Base-by-base conservation (phyloP, 2,329 filamentous ascomycete species). In the Pyrenophora tritici-repentis region DNA sequence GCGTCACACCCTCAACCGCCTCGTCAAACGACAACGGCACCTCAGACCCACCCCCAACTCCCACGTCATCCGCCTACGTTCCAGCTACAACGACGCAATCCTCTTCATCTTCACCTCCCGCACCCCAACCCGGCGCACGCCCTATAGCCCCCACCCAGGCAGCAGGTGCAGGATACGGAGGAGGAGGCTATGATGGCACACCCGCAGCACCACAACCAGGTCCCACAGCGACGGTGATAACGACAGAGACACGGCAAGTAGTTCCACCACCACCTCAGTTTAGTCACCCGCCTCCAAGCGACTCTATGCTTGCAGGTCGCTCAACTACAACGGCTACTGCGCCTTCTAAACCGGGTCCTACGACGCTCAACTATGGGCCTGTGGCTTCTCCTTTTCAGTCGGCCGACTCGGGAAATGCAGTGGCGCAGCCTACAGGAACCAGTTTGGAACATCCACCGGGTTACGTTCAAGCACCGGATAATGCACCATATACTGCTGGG, bases 401-500 rank as follows among this genome's bases (percentile, higher is more conserved):
- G 4, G 58, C 58, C 26, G 56, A 71, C 47, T 18, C 57, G 7
- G 58, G 56, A 6, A 65, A 58, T 18, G 62, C 52, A 18, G 56
- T 55, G 38, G 53, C 36, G 18, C 43, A 47, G 14, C 42, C 46
- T 26, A 53, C 59, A 17, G 47, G 54, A 16, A 39, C 47, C 34
- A 68, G 59, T 55, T 56, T 75, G 32, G 72, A 75, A 51, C 76
- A 79, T 54, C 79, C 79, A 17, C 75, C 78, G 0, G 77, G 78
- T 10, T 81, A 81, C 61, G 63, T 73, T 46, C 79, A 81, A 55
- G 75, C 78, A 50, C 66, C 61, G 24, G 73, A 58, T 70, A 76
- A 73, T 45, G 59, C 64, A 16, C 64, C 65, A 17, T 70, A 69
- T 47, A 76, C 76, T 14, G 67, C 70, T 26, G 76, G 78, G 55